Evolutionary conservation across 257 asterid genomes (phyloP), one percentile per base, ranked within the genome.

Genomic region (Orobanche coerulescens): DNA sequence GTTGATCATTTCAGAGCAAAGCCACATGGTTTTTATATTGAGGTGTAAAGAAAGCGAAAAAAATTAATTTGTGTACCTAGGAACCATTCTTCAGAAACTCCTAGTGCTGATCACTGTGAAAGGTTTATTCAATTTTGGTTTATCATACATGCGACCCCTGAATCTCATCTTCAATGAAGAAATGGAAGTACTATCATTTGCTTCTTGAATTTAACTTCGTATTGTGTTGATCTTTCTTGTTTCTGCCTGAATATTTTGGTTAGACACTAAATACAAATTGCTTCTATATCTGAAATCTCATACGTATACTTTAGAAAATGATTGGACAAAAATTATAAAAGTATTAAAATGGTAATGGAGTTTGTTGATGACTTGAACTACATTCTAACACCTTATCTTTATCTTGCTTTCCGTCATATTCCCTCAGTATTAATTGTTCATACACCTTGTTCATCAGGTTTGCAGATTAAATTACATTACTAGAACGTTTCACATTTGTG

Each of bases 321-420:
- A 23, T 15, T 46, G 30, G 40, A 25, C 42, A 53, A 43, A 44
- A 25, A 39, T 40, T 23, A 47, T 30, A 26, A 30, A 46, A 62
- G 12, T 23, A 48, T 57, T 36, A 36, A 34, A 26, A 34, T 26
- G 13, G 24, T n/a, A 25, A 48, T 49, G 23, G 25, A 58, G 65
- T 71, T 15, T 24, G n/a, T 39, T 52, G 68, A 5, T 59, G 68
- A 52, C 34, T 23, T 25, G 46, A 67, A 66, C 66, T 44, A 16
- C 62, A 43, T 26, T 49, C 46, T 40, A 1, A 43, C 24, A 50
- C 31, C 28, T 40, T 36, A 36, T 6, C 52, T 43, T 14, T 14
- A 43, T 4, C 10, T 6, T 14, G 23, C 31, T 26, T 5, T 26
- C 31, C 31, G 5, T 26, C 31, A 5, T 26, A 26, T 26, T 26